These are phyloP conservation scores for Dillenia suffruticosa DNA, from an alignment of 164 flowering plant species.

Conservation along the genomic window DNA sequence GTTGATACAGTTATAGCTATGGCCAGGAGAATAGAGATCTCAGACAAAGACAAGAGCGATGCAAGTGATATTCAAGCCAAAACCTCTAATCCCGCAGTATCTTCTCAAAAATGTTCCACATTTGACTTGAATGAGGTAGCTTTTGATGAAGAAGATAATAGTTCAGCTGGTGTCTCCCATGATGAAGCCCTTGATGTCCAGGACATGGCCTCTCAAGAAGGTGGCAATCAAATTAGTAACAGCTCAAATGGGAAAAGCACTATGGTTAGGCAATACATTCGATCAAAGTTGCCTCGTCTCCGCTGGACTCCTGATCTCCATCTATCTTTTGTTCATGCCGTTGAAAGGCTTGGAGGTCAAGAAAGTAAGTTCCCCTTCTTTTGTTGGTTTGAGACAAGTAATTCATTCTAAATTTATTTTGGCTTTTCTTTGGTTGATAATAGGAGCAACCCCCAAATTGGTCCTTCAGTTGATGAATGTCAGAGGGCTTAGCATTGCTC, in stretches of 20 bases:
- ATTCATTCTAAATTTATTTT: not conserved
- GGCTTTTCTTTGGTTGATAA: not conserved
- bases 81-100: not conserved
- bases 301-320: slow-evolving; percentile 47
- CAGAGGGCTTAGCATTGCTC: slow-evolving; percentile 18
- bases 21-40: slow-evolving; percentile 10
- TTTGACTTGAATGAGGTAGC: slow-evolving; percentile 14
- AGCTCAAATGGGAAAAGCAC: slow-evolving; percentile 1
- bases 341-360: slow-evolving; percentile 41
- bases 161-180: no score
- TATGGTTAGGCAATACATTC: slow-evolving; percentile 28
- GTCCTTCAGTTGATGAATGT: slow-evolving; percentile 53
- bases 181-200: no score
- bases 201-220: no score
- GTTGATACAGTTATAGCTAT: not conserved
- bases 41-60: not conserved
- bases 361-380: slow-evolving; percentile 25
- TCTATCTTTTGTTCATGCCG: slow-evolving; percentile 34
- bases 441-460: slow-evolving; percentile 49
- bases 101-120: slow-evolving; percentile 1
- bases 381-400: no score
- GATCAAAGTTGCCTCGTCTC: slow-evolving; percentile 40
- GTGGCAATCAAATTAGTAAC: not conserved
- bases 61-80: no score
- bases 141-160: slow-evolving; percentile 2